Conservation (phyloP, 1,284 basidiomycete genomes). For the Fomitopsis pinicola region DNA sequence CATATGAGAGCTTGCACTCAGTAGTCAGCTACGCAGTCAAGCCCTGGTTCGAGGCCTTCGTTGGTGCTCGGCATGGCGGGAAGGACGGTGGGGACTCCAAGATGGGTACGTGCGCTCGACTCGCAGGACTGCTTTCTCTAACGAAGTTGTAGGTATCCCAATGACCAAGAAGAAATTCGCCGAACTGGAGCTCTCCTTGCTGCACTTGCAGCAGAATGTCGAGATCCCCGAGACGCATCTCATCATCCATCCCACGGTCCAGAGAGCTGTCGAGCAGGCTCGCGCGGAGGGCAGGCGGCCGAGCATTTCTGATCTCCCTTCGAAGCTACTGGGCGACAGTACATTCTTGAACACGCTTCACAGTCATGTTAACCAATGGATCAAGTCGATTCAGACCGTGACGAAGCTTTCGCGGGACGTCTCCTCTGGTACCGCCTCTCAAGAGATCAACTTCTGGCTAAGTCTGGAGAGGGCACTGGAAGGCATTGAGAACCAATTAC, state of each 20-base stretch:
- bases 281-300: conserved; percentile 55
- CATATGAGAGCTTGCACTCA: conserved; percentile 96
- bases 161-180: conserved; percentile 99
- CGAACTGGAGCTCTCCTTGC: conserved; percentile 92
- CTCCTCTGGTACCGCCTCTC: conserved; percentile 92
- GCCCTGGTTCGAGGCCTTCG: conserved; percentile 98
- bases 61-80: conserved; percentile 67
- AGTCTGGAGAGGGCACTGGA: conserved; percentile 92
- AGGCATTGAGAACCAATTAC: conserved; percentile 87
- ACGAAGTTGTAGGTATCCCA: conserved; percentile 70
- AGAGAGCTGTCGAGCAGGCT: conserved; percentile 82
- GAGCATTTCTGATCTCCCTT: conserved; percentile 74
- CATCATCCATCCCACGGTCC: conserved; percentile 87
- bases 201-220: conserved; percentile 98
- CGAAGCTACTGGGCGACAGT: conserved; percentile 78
- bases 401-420: conserved; percentile 94
- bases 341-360: conserved; percentile 94
- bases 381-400: conserved; percentile 96
- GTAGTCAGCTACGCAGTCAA: conserved; percentile 95
- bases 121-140: background rate
- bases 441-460: conserved; percentile 99
- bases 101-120: conserved; percentile 55
- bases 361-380: conserved; percentile 95
- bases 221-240: conserved; percentile 98
- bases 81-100: conserved; percentile 77